These are phyloP conservation scores for Aspergillus cristatus DNA, from an alignment of 495 filamentous ascomycete species.

Conservation along the genomic window DNA sequence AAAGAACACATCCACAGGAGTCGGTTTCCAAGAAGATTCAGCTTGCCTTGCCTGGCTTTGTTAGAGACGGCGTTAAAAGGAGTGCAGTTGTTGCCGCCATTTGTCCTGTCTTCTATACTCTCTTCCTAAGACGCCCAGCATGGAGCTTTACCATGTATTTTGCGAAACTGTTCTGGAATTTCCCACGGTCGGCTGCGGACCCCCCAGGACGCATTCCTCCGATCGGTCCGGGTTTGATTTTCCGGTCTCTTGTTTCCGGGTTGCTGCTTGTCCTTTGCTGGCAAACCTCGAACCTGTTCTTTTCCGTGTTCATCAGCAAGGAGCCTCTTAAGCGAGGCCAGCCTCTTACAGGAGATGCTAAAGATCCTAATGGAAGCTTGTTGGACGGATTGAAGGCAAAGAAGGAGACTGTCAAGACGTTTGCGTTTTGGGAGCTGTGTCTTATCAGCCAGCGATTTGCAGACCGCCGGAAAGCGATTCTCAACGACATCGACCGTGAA, in stretches of 20 bases:
- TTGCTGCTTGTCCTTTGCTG: slow-evolving; percentile 60
- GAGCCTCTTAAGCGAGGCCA: slow-evolving; percentile 73
- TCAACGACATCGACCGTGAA: slow-evolving; percentile 78
- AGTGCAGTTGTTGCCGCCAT: slow-evolving; percentile 34
- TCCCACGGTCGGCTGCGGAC: slow-evolving; percentile 56
- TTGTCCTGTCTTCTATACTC: slow-evolving; percentile 48
- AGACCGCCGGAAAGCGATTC: slow-evolving; percentile 70
- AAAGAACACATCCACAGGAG: slow-evolving; percentile 27
- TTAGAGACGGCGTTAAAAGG: slow-evolving; percentile 28
- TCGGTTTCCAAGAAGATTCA: slow-evolving; percentile 27
- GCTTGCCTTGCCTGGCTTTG: slow-evolving; percentile 10
- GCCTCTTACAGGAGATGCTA: slow-evolving; percentile 74
- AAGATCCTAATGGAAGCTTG: slow-evolving; percentile 86
- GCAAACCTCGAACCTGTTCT: slow-evolving; percentile 65
- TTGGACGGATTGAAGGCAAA: slow-evolving; percentile 72
- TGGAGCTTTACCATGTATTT: slow-evolving; percentile 62
- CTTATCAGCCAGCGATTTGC: slow-evolving; percentile 66
- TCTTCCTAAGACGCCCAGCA: slow-evolving; percentile 51
- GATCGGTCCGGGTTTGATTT: slow-evolving; percentile 45
- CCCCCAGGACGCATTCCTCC: slow-evolving; percentile 47
- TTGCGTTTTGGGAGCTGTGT: slow-evolving; percentile 86
- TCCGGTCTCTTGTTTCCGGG: slow-evolving; percentile 54
- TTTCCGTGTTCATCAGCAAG: slow-evolving; percentile 66
- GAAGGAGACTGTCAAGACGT: slow-evolving; percentile 46
- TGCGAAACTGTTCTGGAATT: slow-evolving; percentile 61